Base-by-base conservation (phyloP, 768 basidiomycete genomes). In the Boletales sp. region DNA sequence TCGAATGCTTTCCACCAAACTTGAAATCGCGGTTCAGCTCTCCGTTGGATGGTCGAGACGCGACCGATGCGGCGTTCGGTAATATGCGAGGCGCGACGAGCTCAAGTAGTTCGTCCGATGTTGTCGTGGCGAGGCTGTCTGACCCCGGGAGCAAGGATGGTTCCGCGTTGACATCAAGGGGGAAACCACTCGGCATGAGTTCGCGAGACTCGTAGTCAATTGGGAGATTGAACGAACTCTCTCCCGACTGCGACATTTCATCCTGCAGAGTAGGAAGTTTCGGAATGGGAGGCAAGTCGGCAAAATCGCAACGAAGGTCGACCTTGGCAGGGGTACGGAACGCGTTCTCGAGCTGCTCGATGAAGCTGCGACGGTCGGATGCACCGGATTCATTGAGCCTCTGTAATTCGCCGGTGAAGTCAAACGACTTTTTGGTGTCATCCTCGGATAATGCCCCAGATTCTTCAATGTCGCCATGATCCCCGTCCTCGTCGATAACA, bases 301-400 rank as follows among this genome's bases (percentile, higher is more conserved):
- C 56, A 29, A 84, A 75, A 38, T 72, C 75, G 52, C 76, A 76
- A 3, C 71, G 67, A 29, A 87, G 67, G 52, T 86, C 80, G 21
- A 87, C 69, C 59, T 82, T 84, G 15, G 86, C 83, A 0, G 88
- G 87, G 0, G 87, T 87, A 53, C 80, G 75, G 73, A 91, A 91
- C 1, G 88, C 87, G 45, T 74, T 83, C 70, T 90, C 89, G 19
- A 90, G 69, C 66, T 92, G 83, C 64, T 90, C 87, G 4, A 91
- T 84, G 60, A 92, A 92, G 66, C 88, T 90, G 12, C 66, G 72
- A 10, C 87, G 71, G 59, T 88, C 82, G 1, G 82, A 83, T 1
- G 60, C 86, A 31, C 85, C 84, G 7, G 81, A 83, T 56, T 87
- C 83, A 46, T 85, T 83, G 43, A 91, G 73, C 58, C 72, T 82